These are phyloP conservation scores for Remersonia thermophila DNA, from an alignment of 2,329 filamentous ascomycete genomes.

Conservation along the genomic window DNA sequence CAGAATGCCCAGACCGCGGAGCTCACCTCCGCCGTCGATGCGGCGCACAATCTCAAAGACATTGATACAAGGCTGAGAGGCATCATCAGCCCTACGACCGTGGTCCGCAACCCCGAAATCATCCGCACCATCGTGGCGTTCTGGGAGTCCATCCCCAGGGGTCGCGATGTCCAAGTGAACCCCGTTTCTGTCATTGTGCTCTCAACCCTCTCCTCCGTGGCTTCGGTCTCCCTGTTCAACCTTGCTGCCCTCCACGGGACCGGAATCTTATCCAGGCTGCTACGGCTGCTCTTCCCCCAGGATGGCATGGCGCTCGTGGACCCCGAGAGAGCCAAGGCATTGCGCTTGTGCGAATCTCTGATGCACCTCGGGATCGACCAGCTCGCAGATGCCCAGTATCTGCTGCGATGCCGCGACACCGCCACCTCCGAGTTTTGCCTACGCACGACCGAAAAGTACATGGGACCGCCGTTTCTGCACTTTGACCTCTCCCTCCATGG, in stretches of 20 bases:
- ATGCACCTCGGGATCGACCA: slow-evolving; percentile 64
- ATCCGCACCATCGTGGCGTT: slow-evolving; percentile 49
- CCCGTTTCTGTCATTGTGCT: slow-evolving; percentile 52
- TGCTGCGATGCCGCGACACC: slow-evolving; percentile 43
- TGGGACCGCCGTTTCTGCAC: slow-evolving; percentile 74
- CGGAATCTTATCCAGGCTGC: slow-evolving; percentile 54
- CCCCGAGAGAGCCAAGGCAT: slow-evolving; percentile 46
- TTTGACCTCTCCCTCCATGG: slow-evolving; percentile 86
- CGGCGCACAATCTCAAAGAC: slow-evolving; percentile 14
- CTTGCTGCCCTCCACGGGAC: slow-evolving; percentile 59
- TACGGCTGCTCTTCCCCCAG: slow-evolving; percentile 47
- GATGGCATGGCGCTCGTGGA: slow-evolving; percentile 35
- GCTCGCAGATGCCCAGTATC: slow-evolving; percentile 70
- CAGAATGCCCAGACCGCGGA: too few relatives aligned
- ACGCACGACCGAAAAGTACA: slow-evolving; percentile 59
- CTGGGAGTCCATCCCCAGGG: slow-evolving; percentile 49
- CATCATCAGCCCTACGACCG: slow-evolving; percentile 38
- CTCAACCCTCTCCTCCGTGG: slow-evolving; percentile 46
- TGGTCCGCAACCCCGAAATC: slow-evolving; percentile 50
- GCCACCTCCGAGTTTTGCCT: slow-evolving; percentile 57
- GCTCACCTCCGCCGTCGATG: too few relatives aligned
- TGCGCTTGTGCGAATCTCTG: slow-evolving; percentile 56
- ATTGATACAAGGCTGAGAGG: slow-evolving; percentile 31
- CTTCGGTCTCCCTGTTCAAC: slow-evolving; percentile 54
- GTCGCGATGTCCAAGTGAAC: slow-evolving; percentile 30